Evolutionary conservation across 2,329 filamentous ascomycete species (phyloP).

Genomic region (Trichoderma pleuroti): DNA sequence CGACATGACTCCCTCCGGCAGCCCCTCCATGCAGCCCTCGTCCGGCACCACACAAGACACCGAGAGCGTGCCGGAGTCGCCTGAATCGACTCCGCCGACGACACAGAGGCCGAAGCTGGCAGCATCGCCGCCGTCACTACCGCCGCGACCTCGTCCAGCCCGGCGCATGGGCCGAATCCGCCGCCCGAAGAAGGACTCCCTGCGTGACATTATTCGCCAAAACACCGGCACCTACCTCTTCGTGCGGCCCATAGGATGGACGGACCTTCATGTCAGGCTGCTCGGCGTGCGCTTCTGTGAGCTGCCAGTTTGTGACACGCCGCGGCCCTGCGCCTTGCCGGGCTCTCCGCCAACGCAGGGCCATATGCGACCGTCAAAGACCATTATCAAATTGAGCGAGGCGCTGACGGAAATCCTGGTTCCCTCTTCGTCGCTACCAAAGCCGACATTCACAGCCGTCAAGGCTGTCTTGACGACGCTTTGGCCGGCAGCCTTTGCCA

Average conservation of each 20-base stretch:
- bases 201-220: constrained; percentile 51
- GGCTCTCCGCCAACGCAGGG: constrained; percentile 36
- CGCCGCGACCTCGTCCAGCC: constrained; percentile 16
- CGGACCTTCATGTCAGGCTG: constrained; percentile 47
- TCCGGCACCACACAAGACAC: background rate
- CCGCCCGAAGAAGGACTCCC: constrained; percentile 45
- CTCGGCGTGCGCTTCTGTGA: constrained; percentile 47
- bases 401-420: constrained; percentile 44
- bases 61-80: background rate
- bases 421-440: constrained; percentile 31
- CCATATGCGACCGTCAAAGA: constrained; percentile 38
- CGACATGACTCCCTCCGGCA: constrained; percentile 19
- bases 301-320: constrained; percentile 40
- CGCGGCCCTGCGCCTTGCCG: constrained; percentile 35
- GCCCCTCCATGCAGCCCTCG: constrained; percentile 13
- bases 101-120: constrained; percentile 24
- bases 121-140: constrained; percentile 19
- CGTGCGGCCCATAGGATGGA: constrained; percentile 54
- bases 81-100: constrained; percentile 26
- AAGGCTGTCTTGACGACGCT: constrained; percentile 44
- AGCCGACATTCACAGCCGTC: constrained; percentile 40
- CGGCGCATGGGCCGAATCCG: constrained; percentile 28
- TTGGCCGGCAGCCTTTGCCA: constrained; percentile 38
- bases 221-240: constrained; percentile 48
- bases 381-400: constrained; percentile 41